Percentiles rank a stretch among this genome's conserved stretches.
Conservation (phyloP, 179 eudicot genomes). For the Beta corolliflora region DNA sequence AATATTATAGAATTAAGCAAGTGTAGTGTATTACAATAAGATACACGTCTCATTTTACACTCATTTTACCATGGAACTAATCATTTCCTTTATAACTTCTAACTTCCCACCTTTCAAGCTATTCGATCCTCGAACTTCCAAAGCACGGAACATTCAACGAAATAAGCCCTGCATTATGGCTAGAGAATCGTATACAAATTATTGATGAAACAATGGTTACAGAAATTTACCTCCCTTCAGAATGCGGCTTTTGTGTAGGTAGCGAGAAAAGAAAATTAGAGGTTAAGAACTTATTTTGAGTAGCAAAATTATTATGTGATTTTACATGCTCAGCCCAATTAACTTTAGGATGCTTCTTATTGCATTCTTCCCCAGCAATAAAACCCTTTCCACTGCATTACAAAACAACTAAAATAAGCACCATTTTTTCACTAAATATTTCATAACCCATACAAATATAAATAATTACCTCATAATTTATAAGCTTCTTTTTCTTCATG, state of each 20-base stretch:
- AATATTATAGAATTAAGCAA: background rate
- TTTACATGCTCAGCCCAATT: conserved; percentile 74
- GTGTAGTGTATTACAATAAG: background rate
- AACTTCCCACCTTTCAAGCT: background rate
- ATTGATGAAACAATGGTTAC: background rate
- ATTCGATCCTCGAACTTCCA: background rate
- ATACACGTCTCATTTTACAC: background rate
- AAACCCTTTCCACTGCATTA: conserved; percentile 47
- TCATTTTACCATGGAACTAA: background rate
- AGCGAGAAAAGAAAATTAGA: conserved; percentile 79
- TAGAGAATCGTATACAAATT: background rate
- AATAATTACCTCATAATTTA: conserved; percentile 35
- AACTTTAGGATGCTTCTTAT: conserved; percentile 43
- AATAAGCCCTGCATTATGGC: background rate
- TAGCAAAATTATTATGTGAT: conserved; percentile 57
- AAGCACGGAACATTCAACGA: background rate
- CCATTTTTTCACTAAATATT: background rate
- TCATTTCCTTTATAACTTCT: background rate
- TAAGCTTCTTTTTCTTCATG: conserved; percentile 25
- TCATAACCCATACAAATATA: background rate
- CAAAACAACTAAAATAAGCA: conserved; percentile 19
- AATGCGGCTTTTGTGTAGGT: conserved; percentile 54
- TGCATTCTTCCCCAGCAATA: conserved; percentile 37
- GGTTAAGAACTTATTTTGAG: conserved; percentile 61
- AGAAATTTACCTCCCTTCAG: conserved; percentile 53